A percentile compares a stretch with the other conserved stretches of the same genome.
Conservation (phyloP, 169 alveolate species). For the Eimeria necatrix region DNA sequence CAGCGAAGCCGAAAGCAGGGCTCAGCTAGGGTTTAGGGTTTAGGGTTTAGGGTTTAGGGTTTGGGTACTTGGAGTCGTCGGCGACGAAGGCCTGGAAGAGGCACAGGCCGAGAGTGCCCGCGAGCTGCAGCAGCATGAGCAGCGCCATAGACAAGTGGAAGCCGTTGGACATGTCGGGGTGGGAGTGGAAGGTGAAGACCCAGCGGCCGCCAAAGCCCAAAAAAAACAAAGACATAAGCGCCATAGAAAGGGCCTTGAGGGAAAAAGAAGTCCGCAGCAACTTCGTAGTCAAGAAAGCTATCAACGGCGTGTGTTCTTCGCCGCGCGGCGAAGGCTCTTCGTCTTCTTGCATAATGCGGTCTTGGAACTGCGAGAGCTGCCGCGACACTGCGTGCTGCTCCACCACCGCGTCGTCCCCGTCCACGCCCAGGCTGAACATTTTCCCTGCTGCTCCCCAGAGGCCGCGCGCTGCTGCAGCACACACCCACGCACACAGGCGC, state of each 20-base stretch:
- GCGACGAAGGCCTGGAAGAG: constrained; percentile 93
- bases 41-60: constrained; percentile 4
- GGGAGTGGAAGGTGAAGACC: constrained; percentile 90
- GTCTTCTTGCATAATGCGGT: constrained; percentile 33
- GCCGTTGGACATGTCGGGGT: constrained; percentile 90
- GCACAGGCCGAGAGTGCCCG: constrained; percentile 90
- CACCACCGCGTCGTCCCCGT: constrained; percentile 77
- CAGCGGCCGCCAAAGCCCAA: constrained; percentile 93
- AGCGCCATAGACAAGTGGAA: constrained; percentile 85
- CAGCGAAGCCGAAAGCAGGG: too few relatives aligned
- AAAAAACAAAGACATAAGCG: constrained; percentile 90
- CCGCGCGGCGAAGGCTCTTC: constrained; percentile 91
- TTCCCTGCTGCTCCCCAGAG: constrained; percentile 61
- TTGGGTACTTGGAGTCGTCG: constrained; percentile 88
- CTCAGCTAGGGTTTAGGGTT: neutral
- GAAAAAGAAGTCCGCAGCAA: constrained; percentile 89
- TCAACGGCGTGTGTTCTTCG: constrained; percentile 90
- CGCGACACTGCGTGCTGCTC: constrained; percentile 65
- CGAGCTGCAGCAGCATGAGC: constrained; percentile 87
- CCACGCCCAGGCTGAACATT: constrained; percentile 78
- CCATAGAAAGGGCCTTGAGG: constrained; percentile 88
- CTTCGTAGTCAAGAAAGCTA: constrained; percentile 89
- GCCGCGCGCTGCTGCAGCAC: constrained; percentile 82
- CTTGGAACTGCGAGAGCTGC: constrained; percentile 39
- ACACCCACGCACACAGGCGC: neutral